Percentiles rank a stretch among this genome's conserved stretches.
Conservation (phyloP, 306 rosid genomes). For the Castanopsis chinensis region DNA sequence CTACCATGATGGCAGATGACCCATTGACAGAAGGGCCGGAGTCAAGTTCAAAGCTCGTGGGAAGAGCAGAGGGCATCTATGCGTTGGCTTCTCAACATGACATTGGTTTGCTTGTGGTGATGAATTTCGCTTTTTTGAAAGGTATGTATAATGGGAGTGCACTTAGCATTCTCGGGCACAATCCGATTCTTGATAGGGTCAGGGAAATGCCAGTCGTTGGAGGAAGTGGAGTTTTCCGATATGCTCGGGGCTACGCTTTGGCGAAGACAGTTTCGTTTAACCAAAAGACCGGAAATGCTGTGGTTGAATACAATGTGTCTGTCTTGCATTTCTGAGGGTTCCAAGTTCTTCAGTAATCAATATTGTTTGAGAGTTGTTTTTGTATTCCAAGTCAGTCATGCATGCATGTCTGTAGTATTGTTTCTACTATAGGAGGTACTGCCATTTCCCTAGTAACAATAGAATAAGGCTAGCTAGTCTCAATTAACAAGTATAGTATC, state of each 20-base stretch:
- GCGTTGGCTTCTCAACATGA: slow-evolving; percentile 36
- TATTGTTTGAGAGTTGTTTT: too few relatives aligned
- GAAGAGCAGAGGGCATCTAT: slow-evolving; percentile 42
- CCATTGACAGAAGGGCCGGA: slow-evolving; percentile 27
- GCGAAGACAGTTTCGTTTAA: slow-evolving; percentile 22
- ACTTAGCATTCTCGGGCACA: slow-evolving; percentile 36
- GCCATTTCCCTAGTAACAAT: background rate
- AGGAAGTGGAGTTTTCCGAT: slow-evolving; percentile 35
- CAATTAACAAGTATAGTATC: too few relatives aligned
- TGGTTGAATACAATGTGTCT: slow-evolving; percentile 37
- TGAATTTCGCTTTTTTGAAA: slow-evolving; percentile 33
- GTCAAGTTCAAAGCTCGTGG: slow-evolving; percentile 28
- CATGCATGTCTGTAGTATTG: background rate
- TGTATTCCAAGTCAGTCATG: background rate
- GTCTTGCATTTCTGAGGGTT: slow-evolving; percentile 14
- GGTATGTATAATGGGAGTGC: slow-evolving; percentile 30
- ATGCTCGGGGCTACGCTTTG: slow-evolving; percentile 36
- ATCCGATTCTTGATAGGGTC: background rate
- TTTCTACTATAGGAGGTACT: background rate
- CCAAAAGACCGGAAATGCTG: slow-evolving; percentile 23
- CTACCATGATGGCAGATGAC: slow-evolving; percentile 25
- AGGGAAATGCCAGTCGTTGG: slow-evolving; percentile 45
- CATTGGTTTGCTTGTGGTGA: slow-evolving; percentile 19
- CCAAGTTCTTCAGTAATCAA: background rate
- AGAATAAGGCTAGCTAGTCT: background rate